Conservation (phyloP, 345 rosid genomes). For the Brassica juncea region DNA sequence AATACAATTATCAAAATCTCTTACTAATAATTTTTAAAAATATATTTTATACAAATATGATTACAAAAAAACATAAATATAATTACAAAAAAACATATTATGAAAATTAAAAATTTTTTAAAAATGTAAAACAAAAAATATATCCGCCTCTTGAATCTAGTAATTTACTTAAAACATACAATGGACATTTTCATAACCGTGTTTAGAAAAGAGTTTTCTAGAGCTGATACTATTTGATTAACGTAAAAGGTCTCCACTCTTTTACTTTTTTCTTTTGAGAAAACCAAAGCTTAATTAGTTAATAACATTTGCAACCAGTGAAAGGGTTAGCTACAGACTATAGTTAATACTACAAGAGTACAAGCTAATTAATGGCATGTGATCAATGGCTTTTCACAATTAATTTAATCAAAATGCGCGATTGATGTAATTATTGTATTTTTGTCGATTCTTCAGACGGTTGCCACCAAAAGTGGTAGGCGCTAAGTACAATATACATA, state of each 20-base stretch:
- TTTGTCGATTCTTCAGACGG: not conserved
- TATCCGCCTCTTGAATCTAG: no score
- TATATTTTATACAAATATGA: no score
- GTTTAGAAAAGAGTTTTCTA: not conserved
- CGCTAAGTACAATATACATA: not conserved
- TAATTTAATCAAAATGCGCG: not conserved
- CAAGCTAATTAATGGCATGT: not conserved
- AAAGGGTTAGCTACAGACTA: not conserved
- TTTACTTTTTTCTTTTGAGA: not conserved
- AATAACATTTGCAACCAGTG: constrained; percentile 10
- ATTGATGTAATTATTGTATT: not conserved
- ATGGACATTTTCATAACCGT: not conserved
- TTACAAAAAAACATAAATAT: no score
- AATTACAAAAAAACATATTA: no score
- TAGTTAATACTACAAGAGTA: not conserved
- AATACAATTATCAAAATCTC: no score
- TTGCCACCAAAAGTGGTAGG: not conserved
- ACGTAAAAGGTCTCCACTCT: not conserved
- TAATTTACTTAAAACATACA: not conserved
- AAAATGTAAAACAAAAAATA: no score
- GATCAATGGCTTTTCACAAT: constrained; percentile 3
- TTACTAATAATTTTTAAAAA: no score
- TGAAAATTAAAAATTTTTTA: no score
- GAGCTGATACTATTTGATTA: not conserved
- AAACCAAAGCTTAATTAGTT: constrained; percentile 15